Base-by-base conservation (phyloP, 2,329 filamentous ascomycete species). In the Podosphaera fusca region DNA sequence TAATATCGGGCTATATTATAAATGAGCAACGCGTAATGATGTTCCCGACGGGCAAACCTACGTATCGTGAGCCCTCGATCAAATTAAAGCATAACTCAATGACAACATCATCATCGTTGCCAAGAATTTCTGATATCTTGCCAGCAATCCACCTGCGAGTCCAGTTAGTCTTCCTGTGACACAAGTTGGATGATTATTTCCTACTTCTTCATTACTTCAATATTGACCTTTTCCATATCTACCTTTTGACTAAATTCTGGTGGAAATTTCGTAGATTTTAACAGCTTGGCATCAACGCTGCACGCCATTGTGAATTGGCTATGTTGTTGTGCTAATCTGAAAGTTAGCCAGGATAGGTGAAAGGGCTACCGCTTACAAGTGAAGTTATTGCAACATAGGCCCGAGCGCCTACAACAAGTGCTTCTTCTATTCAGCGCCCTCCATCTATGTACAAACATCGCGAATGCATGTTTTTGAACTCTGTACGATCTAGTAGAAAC, bases 161-260 rank as follows among this genome's bases (percentile, higher is more conserved):
- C 21, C 34, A 34, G 60, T 65, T 57, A 64, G 60, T 59, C 21
- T 56, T 40, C 53, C 31, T 50, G n/a, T 36, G 50, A 56, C 12
- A 14, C 54, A 58, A 35, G 51, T 50, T 56, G 60, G 51, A 40
- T 65, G 56, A 42, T 56, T 55, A 56, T 42, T 59, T 71, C 82
- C 67, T 68, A 94, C 86, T 92, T 94, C 77, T 95, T 95, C 81
- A 98, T 94, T 57, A 98, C 86, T 70, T 94, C 87, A 55, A 95
- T 75, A 68, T 98, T 95, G 70, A 98, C 88, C 73, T 96, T 96
- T 64, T 82, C 80, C 80, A 94, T 95, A 73, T 98, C 89, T 62
- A 98, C 92, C 74, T 95, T 95, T 68, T 86, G 82, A 67, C 79
- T 90, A 72, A 96, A 98, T 67, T 95, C 88, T 6, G 83, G 77